Evolutionary conservation across 768 basidiomycete genomes (phyloP), one percentile per base, ranked within the genome.

Genomic region (Crucibulum laeve): DNA sequence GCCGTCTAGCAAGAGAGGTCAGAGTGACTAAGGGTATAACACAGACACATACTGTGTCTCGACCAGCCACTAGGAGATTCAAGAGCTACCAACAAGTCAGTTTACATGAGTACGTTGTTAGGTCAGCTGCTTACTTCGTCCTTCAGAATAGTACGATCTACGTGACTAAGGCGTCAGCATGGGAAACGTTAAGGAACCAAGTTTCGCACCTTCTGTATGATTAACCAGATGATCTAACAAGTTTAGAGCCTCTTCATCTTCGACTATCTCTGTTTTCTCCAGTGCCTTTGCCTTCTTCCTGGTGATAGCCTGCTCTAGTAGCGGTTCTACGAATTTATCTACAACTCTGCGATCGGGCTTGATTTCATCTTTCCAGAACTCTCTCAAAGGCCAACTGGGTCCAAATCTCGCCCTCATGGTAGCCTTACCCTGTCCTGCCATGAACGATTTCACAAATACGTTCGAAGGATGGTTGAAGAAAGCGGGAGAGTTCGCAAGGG

Each of bases 1-100:
- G 69, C 65, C 6, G 72, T 74, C 67, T 68, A 40, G 13, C 23
- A 24, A 32, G 11, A n/a, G 1, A 25, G 25, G 11, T 15, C 10
- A 46, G 32, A 25, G 25, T 23, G 21, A 39, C 13, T 13, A 11
- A 7, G 19, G 32, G 18, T 2, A 36, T n/a, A 5, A 40, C 15
- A 40, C 23, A 18, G 30, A 2, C 13, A 52, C 65, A 19, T 44
- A 72, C 72, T 2, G 80, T 83, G 45, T 83, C 81, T 22, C 77
- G 66, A 5, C 76, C 78, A 22, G 79, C 79, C 17, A 82, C 64
- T 13, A 78, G 58, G 32, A 82, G 74, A 48, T 80, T 80, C n/a
- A 79, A 52, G 3, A 61, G 52, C 53, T 54, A 40, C 40, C 19
- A 15, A 39, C 40, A 33, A 21, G 45, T 48, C 5, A 46, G 37